Base-by-base conservation (phyloP, 2,329 filamentous ascomycete genomes). In the Epichloe gansuensis region DNA sequence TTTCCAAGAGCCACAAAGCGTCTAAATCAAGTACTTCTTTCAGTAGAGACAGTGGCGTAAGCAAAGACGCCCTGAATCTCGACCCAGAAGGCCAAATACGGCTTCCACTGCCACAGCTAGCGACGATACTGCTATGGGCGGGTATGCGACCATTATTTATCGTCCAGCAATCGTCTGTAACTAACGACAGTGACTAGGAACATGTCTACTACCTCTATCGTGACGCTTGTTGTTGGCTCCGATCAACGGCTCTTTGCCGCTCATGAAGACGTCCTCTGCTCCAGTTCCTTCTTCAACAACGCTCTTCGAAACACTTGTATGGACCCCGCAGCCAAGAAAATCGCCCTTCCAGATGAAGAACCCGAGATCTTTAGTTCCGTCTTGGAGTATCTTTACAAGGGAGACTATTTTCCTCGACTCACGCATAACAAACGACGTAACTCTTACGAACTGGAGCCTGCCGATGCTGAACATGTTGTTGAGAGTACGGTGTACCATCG, bases 301-400 rank as follows among this genome's bases (percentile, higher is more conserved):
- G 65, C 66, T 50, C 60, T 71, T 8, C 63, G 66, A 53, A 67
- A 63, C 55, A 59, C 62, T 12, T 69, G 65, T 59, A 63, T 65
- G 58, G 67, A 69, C 48, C 56, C 62, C 23, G 52, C 62, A 4
- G 61, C 63, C 64, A 90, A 88, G 70, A 83, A 85, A 52, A 85
- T 95, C 65, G 78, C 85, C 50, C 80, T 95, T 2, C 85, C 88
- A 1, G 82, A 91, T 55, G 91, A 95, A 68, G 85, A 91, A 60
- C 89, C 91, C 21, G 89, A 95, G 66, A 85, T 95, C 62, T 91
- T 96, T 69, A 94, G 88, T 7, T 90, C 86, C 5, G 78, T 96
- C 11, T 82, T 96, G 53, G 91, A 96, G 66, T 95, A 86, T 61
- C 81, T 96, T 53, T 94, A 94, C 78, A 94, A 94, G 71, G 90